These are phyloP conservation scores for Eucalyptus melliodora DNA, from an alignment of 345 rosid genomes.

Conservation along the genomic window DNA sequence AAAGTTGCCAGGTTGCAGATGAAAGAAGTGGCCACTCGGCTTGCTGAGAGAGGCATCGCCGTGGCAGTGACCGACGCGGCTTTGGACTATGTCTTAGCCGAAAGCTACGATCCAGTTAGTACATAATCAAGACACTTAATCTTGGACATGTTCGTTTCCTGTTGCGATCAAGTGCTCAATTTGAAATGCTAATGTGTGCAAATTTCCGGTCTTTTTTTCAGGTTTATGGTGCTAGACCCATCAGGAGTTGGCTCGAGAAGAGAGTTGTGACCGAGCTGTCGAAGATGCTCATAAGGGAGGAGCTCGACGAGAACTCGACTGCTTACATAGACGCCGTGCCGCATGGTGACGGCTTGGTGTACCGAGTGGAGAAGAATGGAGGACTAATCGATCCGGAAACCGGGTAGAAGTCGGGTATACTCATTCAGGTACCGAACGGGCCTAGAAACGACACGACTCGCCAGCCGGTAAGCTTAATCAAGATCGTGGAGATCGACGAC, in stretches of 20 bases:
- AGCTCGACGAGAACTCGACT: constrained; percentile 68
- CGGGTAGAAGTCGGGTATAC: constrained; percentile 51
- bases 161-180: neutral
- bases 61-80: constrained; percentile 68
- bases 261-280: constrained; percentile 82
- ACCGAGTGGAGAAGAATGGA: constrained; percentile 58
- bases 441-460: constrained; percentile 27
- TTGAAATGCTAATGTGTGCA: neutral
- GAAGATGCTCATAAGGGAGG: constrained; percentile 71
- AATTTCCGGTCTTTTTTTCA: neutral
- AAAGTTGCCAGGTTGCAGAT: constrained; percentile 71
- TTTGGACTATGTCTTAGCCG: constrained; percentile 42
- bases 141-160: neutral
- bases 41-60: constrained; percentile 80
- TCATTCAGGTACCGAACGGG: constrained; percentile 40
- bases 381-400: constrained; percentile 71
- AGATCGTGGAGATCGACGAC: constrained; percentile 47
- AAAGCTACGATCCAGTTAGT: constrained; percentile 87
- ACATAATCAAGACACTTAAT: neutral
- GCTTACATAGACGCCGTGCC: constrained; percentile 56
- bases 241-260: constrained; percentile 90
- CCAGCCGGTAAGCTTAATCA: constrained; percentile 78
- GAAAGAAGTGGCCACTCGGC: constrained; percentile 73
- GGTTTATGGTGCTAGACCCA: constrained; percentile 89
- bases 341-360: constrained; percentile 21